Percentiles rank a stretch among this genome's conserved stretches.
Evolutionary conservation across 2,329 filamentous ascomycete genomes (phyloP).

Genomic region (Alternaria rosae): DNA sequence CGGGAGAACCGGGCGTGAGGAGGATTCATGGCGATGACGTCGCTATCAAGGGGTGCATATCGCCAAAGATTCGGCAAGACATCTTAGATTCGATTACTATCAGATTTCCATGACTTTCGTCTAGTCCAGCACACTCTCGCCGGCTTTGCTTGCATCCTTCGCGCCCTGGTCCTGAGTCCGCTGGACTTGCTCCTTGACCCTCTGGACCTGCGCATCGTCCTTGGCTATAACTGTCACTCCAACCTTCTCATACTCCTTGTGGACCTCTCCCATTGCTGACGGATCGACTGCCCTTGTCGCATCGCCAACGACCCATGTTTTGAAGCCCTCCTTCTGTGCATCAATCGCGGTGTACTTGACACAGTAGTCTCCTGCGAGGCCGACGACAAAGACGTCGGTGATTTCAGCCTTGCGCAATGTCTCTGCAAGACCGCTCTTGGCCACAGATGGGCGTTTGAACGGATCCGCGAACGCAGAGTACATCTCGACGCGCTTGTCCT

Average conservation of each 20-base stretch:
- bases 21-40: neutral
- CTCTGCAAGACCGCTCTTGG: conserved; percentile 67
- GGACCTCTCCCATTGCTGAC: conserved; percentile 63
- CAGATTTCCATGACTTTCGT: neutral
- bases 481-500: conserved; percentile 80
- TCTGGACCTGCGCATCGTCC: conserved; percentile 64
- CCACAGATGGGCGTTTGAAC: conserved; percentile 68
- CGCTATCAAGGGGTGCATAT: neutral
- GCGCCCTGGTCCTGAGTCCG: conserved; percentile 6
- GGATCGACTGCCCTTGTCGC: conserved; percentile 76
- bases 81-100: neutral
- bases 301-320: conserved; percentile 78
- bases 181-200: conserved; percentile 49
- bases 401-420: conserved; percentile 65
- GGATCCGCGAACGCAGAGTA: conserved; percentile 90
- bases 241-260: conserved; percentile 60
- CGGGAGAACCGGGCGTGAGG: conserved; percentile 1
- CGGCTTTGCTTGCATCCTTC: conserved; percentile 8
- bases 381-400: conserved; percentile 84
- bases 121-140: conserved; percentile 12
- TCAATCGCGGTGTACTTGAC: conserved; percentile 83
- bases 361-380: conserved; percentile 89
- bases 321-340: conserved; percentile 77
- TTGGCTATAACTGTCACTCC: conserved; percentile 71
- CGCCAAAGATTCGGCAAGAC: neutral